Evolutionary conservation across 2,329 filamentous ascomycete genomes (phyloP).

Genomic region (Helotiales sp.): DNA sequence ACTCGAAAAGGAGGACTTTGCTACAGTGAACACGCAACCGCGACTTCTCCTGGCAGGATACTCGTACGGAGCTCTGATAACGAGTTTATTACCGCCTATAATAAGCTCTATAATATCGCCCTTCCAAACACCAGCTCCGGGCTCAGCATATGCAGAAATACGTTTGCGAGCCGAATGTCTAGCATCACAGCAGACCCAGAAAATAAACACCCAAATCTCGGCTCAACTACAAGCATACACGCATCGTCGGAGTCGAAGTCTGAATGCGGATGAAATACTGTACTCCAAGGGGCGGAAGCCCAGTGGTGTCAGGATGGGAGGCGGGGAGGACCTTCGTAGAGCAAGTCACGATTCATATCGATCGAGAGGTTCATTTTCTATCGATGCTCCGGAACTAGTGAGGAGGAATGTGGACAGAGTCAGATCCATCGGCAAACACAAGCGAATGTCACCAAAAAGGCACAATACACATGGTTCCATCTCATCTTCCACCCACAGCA

Average conservation of each 20-base stretch:
- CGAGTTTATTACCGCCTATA: conserved; percentile 70
- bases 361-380: conserved; percentile 35
- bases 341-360: conserved; percentile 45
- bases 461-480: conserved; percentile 35
- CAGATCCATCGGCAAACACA: conserved; percentile 38
- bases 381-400: conserved; percentile 44
- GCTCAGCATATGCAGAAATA: conserved; percentile 70
- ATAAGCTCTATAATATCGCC: conserved; percentile 48
- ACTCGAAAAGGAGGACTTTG: not conserved
- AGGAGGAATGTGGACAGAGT: conserved; percentile 49
- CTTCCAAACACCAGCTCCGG: conserved; percentile 62
- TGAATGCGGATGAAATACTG: conserved; percentile 28
- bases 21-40: conserved; percentile 24
- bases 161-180: conserved; percentile 71
- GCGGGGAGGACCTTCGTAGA: conserved; percentile 42
- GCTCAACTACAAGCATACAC: conserved; percentile 25
- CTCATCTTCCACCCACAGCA: conserved; percentile 39
- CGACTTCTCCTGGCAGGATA: conserved; percentile 75
- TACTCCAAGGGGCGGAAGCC: conserved; percentile 29
- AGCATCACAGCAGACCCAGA: conserved; percentile 62
- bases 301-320: conserved; percentile 40
- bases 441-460: conserved; percentile 39
- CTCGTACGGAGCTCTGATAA: conserved; percentile 87
- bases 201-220: conserved; percentile 30
- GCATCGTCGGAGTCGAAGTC: conserved; percentile 28